Conservation (phyloP, 169 alveolate genomes). For the Perkinsus olseni region DNA sequence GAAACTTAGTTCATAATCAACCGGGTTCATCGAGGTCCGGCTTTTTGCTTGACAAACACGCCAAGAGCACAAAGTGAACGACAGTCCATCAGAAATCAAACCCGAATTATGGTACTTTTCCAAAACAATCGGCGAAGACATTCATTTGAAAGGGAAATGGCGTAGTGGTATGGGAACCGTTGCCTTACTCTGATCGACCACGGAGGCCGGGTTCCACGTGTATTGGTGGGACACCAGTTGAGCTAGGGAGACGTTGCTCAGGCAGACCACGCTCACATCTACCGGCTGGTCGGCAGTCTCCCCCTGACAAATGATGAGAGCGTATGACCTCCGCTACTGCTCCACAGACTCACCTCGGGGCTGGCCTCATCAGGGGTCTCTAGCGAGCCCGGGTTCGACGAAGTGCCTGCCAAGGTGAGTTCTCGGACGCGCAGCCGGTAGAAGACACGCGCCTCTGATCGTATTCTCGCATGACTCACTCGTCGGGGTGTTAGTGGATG, state of each 20-base stretch:
- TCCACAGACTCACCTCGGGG: background rate
- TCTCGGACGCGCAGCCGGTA: too few species aligned
- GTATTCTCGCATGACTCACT: background rate
- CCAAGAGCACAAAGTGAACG: too few species aligned
- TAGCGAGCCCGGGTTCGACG: background rate
- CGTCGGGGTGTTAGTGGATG: background rate
- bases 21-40: too few species aligned
- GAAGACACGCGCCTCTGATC: background rate
- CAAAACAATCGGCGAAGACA: too few species aligned
- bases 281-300: background rate
- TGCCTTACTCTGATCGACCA: background rate
- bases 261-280: background rate
- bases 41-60: too few species aligned
- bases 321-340: background rate
- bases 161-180: too few species aligned
- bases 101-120: too few species aligned
- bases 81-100: too few species aligned
- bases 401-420: background rate
- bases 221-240: background rate
- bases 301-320: background rate
- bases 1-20: too few species aligned
- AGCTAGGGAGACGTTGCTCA: background rate
- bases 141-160: too few species aligned
- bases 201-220: background rate
- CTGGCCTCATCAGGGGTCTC: background rate